A percentile compares a stretch with the other conserved stretches of the same genome.
Evolutionary conservation across 352 stramenopile genomes (phyloP).

Genomic region (Pythium pyrilobum): DNA sequence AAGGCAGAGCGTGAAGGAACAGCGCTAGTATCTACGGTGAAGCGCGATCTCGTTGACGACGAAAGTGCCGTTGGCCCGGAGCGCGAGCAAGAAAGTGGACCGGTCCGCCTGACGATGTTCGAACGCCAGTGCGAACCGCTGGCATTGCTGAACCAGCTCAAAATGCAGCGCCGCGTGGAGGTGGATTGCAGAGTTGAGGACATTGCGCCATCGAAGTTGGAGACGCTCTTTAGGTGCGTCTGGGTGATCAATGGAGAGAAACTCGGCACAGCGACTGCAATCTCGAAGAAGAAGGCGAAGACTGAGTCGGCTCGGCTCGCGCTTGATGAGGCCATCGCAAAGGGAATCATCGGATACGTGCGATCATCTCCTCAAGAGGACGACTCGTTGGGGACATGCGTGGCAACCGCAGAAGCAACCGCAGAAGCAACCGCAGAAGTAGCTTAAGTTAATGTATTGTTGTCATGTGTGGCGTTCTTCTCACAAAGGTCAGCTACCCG

Average conservation of each 20-base stretch:
- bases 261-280: slow-evolving; percentile 26
- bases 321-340: slow-evolving; percentile 69
- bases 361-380: too few species aligned
- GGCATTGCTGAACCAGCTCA: slow-evolving; percentile 51
- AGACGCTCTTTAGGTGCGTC: slow-evolving; percentile 46
- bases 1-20: slow-evolving; percentile 35
- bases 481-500: too few species aligned
- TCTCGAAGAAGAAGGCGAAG: slow-evolving; percentile 85
- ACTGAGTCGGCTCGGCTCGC: slow-evolving; percentile 48
- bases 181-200: slow-evolving; percentile 47
- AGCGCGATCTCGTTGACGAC: background rate
- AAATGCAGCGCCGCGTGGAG: slow-evolving; percentile 32
- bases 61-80: background rate
- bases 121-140: slow-evolving; percentile 42
- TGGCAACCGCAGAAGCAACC: too few species aligned
- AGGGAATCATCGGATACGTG: slow-evolving; percentile 2
- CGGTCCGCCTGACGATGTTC: slow-evolving; percentile 27
- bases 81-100: background rate
- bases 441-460: slow-evolving; percentile 11
- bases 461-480: too few species aligned
- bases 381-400: too few species aligned
- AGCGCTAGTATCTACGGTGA: background rate
- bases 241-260: slow-evolving; percentile 42
- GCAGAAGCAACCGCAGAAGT: background rate
- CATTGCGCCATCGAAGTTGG: slow-evolving; percentile 30